A percentile compares a stretch with the other conserved stretches of the same genome.
Conservation (phyloP, 2,329 filamentous ascomycete species). For the Blumeriella jaapii region DNA sequence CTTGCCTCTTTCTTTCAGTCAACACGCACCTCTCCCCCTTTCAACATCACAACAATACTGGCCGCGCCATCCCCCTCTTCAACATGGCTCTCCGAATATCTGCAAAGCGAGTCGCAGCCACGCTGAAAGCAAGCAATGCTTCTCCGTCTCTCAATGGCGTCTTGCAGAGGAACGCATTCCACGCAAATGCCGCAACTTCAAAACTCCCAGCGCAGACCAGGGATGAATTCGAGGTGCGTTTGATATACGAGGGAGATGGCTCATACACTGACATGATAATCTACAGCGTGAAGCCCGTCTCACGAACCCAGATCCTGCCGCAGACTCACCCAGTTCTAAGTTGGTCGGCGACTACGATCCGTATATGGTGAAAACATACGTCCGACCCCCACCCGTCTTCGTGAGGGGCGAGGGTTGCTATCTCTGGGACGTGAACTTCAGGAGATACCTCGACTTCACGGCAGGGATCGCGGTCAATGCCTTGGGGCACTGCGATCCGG, state of each 20-base stretch:
- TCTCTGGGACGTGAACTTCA: constrained; percentile 81
- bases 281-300: constrained; percentile 29
- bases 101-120: constrained; percentile 21
- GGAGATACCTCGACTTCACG: constrained; percentile 87
- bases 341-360: constrained; percentile 66
- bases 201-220: constrained; percentile 28
- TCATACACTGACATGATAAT: constrained; percentile 6
- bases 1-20: constrained; percentile 3
- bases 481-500: constrained; percentile 79
- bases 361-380: constrained; percentile 94
- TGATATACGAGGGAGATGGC: background rate
- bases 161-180: constrained; percentile 23
- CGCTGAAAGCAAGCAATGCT: constrained; percentile 20
- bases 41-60: background rate
- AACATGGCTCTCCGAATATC: constrained; percentile 24
- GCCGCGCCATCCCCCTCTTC: constrained; percentile 1
- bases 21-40: background rate
- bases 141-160: constrained; percentile 16
- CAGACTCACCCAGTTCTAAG: constrained; percentile 62
- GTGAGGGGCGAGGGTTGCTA: constrained; percentile 78
- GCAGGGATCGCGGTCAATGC: constrained; percentile 93
- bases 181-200: constrained; percentile 28
- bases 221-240: constrained; percentile 28
- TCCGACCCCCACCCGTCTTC: constrained; percentile 82
- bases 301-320: constrained; percentile 60